Conservation (phyloP, 2,329 filamentous ascomycete species). For the Hypoxylon sp. region DNA sequence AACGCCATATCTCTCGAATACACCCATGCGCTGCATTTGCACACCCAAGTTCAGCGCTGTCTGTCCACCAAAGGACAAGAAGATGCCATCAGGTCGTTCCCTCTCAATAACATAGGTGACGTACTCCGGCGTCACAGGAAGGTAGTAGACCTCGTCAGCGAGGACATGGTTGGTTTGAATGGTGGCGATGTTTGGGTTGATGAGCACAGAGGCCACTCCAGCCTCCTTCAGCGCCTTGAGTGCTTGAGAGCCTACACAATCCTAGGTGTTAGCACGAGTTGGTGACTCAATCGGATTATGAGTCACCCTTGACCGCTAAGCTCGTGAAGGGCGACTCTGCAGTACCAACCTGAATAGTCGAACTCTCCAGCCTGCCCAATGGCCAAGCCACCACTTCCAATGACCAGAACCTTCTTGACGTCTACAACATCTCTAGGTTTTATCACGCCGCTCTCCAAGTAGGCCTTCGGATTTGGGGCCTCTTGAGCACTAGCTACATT, state of each 20-base stretch:
- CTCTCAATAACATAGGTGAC: slow-evolving; percentile 97
- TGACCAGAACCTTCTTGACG: slow-evolving; percentile 97
- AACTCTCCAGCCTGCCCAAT: slow-evolving; percentile 99
- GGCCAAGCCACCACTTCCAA: slow-evolving; percentile 93
- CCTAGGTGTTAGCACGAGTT: slow-evolving; percentile 45
- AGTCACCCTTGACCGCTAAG: slow-evolving; percentile 47
- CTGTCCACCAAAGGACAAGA: slow-evolving; percentile 97
- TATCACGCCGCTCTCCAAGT: slow-evolving; percentile 89
- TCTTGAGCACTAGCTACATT: slow-evolving; percentile 69
- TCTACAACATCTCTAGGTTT: slow-evolving; percentile 84
- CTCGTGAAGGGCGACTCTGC: slow-evolving; percentile 23
- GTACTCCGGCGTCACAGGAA: slow-evolving; percentile 97
- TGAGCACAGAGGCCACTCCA: slow-evolving; percentile 89
- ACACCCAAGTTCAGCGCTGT: slow-evolving; percentile 97
- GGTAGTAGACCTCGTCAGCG: slow-evolving; percentile 97
- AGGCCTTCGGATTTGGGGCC: slow-evolving; percentile 86
- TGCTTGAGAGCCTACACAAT: slow-evolving; percentile 84
- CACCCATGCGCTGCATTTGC: slow-evolving; percentile 94
- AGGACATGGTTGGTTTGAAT: slow-evolving; percentile 98
- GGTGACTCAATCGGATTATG: slow-evolving; percentile 25
- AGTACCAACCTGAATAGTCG: slow-evolving; percentile 90
- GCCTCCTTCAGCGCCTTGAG: slow-evolving; percentile 98
- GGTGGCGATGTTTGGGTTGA: slow-evolving; percentile 98
- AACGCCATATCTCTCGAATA: slow-evolving; percentile 95
- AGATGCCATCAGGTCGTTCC: slow-evolving; percentile 95